Evolutionary conservation across 768 basidiomycete genomes (phyloP), one percentile per base, ranked within the genome.

Genomic region (Botryobasidium botryosum): DNA sequence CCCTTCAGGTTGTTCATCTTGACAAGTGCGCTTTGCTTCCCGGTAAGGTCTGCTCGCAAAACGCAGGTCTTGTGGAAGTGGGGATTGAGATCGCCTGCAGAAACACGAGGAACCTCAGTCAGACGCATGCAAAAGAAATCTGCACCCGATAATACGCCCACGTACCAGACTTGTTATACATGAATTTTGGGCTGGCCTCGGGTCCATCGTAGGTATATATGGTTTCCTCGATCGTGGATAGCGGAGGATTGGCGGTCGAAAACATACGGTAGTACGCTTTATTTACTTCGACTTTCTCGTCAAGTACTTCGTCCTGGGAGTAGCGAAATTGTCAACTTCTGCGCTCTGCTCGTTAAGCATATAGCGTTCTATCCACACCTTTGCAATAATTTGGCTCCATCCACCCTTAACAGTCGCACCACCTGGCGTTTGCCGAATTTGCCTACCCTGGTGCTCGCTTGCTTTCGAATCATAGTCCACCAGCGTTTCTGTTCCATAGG

Each of bases 401-500:
- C 10, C 21, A 23, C 21, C 21, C 37, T n/a, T 39, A 10, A 42
- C 40, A 13, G 8, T 21, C 21, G 13, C 13, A 31, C 12, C 40
- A 2, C 29, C 40, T 8, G 28, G 8, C 7, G 15, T 13, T 13
- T 26, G 15, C 13, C 8, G 29, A 7, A 27, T 25, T 13, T 10
- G 8, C 13, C 40, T 21, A 8, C 23, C 40, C 15, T 31, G 25
- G 23, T 42, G 40, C 12, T 27, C 25, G 13, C 24, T 21, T 13
- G 25, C 23, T 13, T 29, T 29, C 15, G 40, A 12, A 28, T 42
- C n/a, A n/a, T n/a, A n/a, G n/a, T n/a, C 12, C 40, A 13, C 23
- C 8, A 8, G 15, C 12, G 23, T 28, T 13, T 8, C 13, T 13
- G 28, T 29, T 7, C 82, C 82, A 55, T 85, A 86, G 72, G 82